A percentile compares a stretch with the other conserved stretches of the same genome.
Evolutionary conservation across 2,329 filamentous ascomycete genomes (phyloP).

Genomic region (Hymenotorrendiella dingleyae): DNA sequence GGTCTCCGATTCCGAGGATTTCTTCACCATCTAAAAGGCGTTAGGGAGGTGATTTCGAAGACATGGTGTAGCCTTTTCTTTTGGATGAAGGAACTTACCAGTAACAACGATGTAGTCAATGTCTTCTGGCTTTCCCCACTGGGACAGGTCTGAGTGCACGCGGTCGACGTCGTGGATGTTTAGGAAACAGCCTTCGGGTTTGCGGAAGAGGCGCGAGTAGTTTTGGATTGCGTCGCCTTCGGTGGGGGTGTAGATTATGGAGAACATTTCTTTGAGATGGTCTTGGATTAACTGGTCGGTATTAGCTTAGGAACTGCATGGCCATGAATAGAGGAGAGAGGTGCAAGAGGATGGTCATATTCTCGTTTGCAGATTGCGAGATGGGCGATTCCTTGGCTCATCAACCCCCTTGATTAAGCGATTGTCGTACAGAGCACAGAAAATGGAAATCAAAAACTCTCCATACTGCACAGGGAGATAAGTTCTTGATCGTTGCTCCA

Average conservation of each 20-base stretch:
- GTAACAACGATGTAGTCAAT: slow-evolving; percentile 87
- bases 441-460: too few species aligned
- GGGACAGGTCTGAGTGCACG: slow-evolving; percentile 59
- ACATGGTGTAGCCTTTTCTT: too few species aligned
- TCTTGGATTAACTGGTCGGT: slow-evolving; percentile 58
- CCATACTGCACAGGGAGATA: too few species aligned
- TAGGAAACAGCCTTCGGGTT: slow-evolving; percentile 75
- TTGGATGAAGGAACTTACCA: slow-evolving; percentile 40
- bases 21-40: slow-evolving; percentile 48
- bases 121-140: slow-evolving; percentile 65
- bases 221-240: slow-evolving; percentile 85
- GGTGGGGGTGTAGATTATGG: slow-evolving; percentile 85
- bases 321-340: too few species aligned
- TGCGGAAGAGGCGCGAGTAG: slow-evolving; percentile 71
- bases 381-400: too few species aligned
- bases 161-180: slow-evolving; percentile 64
- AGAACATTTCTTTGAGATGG: slow-evolving; percentile 82
- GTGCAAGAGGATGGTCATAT: too few species aligned
- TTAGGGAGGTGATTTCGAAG: slow-evolving; percentile 21
- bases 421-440: too few species aligned
- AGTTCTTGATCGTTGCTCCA: too few species aligned
- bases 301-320: too few species aligned
- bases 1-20: slow-evolving; percentile 85
- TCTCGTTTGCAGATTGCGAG: too few species aligned
- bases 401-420: too few species aligned